Conservation (phyloP, 768 basidiomycete genomes). For the Sporobolomyces pararoseus region DNA sequence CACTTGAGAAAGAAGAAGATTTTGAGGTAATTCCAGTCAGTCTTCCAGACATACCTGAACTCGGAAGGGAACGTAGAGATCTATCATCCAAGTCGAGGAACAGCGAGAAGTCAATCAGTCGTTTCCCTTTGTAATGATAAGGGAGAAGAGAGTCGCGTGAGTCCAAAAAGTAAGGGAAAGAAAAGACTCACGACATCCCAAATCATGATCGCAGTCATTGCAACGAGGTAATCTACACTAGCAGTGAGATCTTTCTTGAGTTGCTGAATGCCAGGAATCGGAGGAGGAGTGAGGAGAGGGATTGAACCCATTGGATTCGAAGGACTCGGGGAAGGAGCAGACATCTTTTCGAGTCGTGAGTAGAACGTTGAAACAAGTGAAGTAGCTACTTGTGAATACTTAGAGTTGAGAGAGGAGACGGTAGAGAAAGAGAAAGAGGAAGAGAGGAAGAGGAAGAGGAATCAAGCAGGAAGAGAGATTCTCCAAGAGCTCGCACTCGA, state of each 20-base stretch:
- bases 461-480: neutral
- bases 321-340: neutral
- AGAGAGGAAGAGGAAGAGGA: neutral
- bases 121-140: too few species aligned
- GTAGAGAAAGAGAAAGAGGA: slow-evolving; percentile 6
- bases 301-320: neutral
- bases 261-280: slow-evolving; percentile 1
- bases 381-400: too few species aligned
- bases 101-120: too few species aligned
- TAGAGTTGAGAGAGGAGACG: neutral
- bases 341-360: neutral
- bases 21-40: neutral
- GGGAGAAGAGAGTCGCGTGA: neutral
- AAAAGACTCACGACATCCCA: slow-evolving; percentile 9
- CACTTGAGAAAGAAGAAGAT: slow-evolving; percentile 18
- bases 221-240: slow-evolving; percentile 3
- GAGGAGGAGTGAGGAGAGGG: slow-evolving; percentile 4
- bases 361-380: neutral
- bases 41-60: slow-evolving; percentile 13
- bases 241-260: slow-evolving; percentile 16
- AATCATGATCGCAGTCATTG: slow-evolving; percentile 8
- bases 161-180: neutral
- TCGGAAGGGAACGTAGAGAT: slow-evolving; percentile 22
- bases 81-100: slow-evolving; percentile 1
- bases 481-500: too few species aligned